These are phyloP conservation scores for Mucor racemosus DNA, from an alignment of 371 early-diverging fungal species.

Conservation along the genomic window DNA sequence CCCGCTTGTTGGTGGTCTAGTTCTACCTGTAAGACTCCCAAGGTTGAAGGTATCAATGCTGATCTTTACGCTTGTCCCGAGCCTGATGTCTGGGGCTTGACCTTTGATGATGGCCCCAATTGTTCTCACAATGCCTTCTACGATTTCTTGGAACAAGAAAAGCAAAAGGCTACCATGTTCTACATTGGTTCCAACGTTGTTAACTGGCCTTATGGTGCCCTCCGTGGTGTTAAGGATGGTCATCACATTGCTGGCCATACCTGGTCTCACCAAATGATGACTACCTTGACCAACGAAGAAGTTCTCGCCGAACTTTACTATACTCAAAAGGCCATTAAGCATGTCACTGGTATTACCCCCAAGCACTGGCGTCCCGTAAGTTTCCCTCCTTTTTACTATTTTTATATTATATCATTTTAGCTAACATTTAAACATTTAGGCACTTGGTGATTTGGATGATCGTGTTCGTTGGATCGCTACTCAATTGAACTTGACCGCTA, in stretches of 20 bases:
- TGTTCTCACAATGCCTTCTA: constrained; percentile 55
- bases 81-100: constrained; percentile 49
- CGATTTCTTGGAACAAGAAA: constrained; percentile 39
- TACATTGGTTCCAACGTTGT: constrained; percentile 53
- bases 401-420: background rate
- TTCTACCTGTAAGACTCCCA: constrained; percentile 40
- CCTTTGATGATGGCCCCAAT: constrained; percentile 53
- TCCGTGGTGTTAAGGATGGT: constrained; percentile 53
- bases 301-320: constrained; percentile 62
- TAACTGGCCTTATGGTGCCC: constrained; percentile 53
- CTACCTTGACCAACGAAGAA: constrained; percentile 57
- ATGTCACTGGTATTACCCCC: constrained; percentile 55
- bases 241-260: constrained; percentile 57
- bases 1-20: constrained; percentile 54
- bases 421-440: constrained; percentile 21
- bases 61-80: constrained; percentile 48
- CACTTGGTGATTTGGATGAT: constrained; percentile 54
- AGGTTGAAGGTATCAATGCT: constrained; percentile 32
- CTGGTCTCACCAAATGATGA: constrained; percentile 63
- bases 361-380: constrained; percentile 58
- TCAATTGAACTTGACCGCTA: constrained; percentile 45
- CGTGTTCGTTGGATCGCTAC: constrained; percentile 57
- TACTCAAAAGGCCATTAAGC: constrained; percentile 56
- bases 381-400: background rate
- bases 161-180: constrained; percentile 52